Conservation (phyloP, 441 rosid genomes). For the Pelargonium australe region DNA sequence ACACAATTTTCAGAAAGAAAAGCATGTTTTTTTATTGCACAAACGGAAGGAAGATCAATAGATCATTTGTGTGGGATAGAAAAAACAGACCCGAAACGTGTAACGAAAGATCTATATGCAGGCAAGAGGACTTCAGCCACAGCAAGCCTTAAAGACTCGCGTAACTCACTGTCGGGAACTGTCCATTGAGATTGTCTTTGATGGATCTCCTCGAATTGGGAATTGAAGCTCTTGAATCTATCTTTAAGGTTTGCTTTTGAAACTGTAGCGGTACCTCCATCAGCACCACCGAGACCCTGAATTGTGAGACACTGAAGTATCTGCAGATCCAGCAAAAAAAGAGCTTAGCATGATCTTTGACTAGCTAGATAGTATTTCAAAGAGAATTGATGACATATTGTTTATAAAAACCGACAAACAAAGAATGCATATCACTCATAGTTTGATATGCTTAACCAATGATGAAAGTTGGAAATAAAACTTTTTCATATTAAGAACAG, state of each 20-base stretch:
- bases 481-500: no score
- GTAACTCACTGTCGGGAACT: slow-evolving; percentile 89
- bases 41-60: not conserved
- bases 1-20: slow-evolving; percentile 10
- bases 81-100: slow-evolving; percentile 66
- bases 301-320: no score
- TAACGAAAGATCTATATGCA: slow-evolving; percentile 81
- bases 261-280: slow-evolving; percentile 22
- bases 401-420: no score
- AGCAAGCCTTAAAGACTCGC: slow-evolving; percentile 91
- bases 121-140: slow-evolving; percentile 97
- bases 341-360: no score
- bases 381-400: no score
- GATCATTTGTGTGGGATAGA: not conserved
- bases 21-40: no score
- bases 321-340: no score
- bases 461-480: no score
- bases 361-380: no score
- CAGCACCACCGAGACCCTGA: slow-evolving; percentile 37
- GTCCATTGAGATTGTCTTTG: slow-evolving; percentile 95
- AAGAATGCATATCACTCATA: no score
- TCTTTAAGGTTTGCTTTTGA: no score
- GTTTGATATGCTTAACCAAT: no score
- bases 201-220: slow-evolving; percentile 95
- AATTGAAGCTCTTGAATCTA: slow-evolving; percentile 80